phyloP scores from a whole-genome alignment of 1,284 basidiomycete species.

The Marasmius fiardii region DNA sequence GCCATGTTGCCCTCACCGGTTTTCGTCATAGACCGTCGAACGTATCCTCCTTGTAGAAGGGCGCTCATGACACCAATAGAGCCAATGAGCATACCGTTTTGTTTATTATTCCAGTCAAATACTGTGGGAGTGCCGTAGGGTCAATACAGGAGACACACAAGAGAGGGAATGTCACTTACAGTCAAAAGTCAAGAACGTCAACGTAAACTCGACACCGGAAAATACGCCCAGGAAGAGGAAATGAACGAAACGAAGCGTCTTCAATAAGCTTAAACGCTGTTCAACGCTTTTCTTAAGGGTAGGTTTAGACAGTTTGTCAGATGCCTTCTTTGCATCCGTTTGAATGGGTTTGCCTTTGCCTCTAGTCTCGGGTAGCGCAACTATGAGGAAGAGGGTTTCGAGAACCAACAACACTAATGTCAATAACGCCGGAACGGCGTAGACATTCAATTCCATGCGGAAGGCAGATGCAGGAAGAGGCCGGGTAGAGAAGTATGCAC shows the following conservation, averaged over 20 bases:
- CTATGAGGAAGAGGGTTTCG: conserved; percentile 70
- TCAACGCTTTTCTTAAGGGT: conserved; percentile 35
- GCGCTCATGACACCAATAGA: conserved; percentile 88
- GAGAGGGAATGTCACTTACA: conserved; percentile 43
- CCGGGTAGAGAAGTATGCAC: conserved; percentile 75
- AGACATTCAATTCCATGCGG: conserved; percentile 76
- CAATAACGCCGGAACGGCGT: conserved; percentile 79
- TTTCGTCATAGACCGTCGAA: conserved; percentile 69
- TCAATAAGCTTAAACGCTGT: conserved; percentile 49
- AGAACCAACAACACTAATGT: conserved; percentile 67
- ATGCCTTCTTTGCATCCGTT: conserved; percentile 18
- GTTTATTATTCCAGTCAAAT: conserved; percentile 85
- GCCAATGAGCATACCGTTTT: conserved; percentile 85
- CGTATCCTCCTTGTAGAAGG: conserved; percentile 87
- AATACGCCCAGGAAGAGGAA: conserved; percentile 85
- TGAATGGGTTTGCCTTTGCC: conserved; percentile 34
- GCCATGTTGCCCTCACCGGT: conserved; percentile 80
- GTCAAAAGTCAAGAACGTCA: conserved; percentile 88
- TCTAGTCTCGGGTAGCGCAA: conserved; percentile 79
- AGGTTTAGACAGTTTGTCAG: conserved; percentile 20
- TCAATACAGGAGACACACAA: not conserved
- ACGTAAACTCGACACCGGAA: conserved; percentile 89
- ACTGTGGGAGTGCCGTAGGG: conserved; percentile 38
- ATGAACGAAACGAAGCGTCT: conserved; percentile 62
- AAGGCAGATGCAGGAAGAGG: conserved; percentile 60